Evolutionary conservation across 805 yeast species (phyloP).

Genomic region (Wickerhamiella nectarea): DNA sequence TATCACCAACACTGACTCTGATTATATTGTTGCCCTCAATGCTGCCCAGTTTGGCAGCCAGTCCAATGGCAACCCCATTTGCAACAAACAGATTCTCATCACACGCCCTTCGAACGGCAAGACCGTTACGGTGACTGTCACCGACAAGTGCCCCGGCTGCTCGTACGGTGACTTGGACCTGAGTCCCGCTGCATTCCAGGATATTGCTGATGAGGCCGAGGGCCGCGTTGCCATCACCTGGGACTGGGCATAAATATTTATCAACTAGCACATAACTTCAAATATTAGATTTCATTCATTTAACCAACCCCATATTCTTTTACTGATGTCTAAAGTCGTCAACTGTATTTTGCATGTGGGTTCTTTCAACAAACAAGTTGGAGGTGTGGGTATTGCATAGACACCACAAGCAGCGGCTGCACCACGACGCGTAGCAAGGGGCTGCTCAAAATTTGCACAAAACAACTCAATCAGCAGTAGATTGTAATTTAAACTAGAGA

Average conservation of each 20-base stretch:
- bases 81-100: constrained; percentile 41
- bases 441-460: no score
- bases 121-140: constrained; percentile 42
- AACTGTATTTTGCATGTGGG: no score
- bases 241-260: constrained; percentile 22
- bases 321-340: no score
- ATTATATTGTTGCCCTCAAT: constrained; percentile 41
- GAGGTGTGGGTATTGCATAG: no score
- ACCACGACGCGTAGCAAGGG: no score
- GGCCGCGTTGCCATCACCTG: constrained; percentile 45
- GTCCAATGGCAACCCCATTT: constrained; percentile 34
- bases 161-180: constrained; percentile 38
- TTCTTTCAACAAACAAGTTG: no score
- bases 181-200: constrained; percentile 45
- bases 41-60: constrained; percentile 30
- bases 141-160: constrained; percentile 47
- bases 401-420: no score
- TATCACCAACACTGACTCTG: constrained; percentile 31
- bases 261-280: neutral
- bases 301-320: no score
- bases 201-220: constrained; percentile 36
- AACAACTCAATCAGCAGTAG: no score
- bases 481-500: no score
- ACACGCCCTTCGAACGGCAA: constrained; percentile 31
- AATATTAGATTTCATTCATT: no score